Base-by-base conservation (phyloP, 805 yeast genomes). In the Starmerella floris region DNA sequence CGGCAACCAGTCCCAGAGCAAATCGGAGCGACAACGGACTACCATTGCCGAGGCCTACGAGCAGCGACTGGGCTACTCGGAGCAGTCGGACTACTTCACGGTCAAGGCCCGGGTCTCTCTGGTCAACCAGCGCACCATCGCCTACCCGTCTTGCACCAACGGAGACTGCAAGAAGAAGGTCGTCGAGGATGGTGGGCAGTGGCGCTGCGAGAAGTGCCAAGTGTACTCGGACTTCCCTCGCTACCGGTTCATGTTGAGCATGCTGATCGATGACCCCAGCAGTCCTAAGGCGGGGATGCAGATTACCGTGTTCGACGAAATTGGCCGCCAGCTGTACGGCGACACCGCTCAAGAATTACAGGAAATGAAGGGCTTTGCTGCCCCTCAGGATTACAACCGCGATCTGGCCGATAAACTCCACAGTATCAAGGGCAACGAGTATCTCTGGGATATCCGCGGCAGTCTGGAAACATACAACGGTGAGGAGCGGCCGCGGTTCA, bases 121-220 rank as follows among this genome's bases (percentile, higher is more conserved):
- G 54, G 64, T 85, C 41, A 77, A 76, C 60, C 72, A 79, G 17
- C 93, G 83, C 48, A 79, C 72, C 52, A 76, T 87, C 59, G 74
- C 83, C 37, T 91, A 91, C 60, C 94, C 97, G 15, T 91, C 97
- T 8, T 91, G 98, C 63, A 66, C 71, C 11, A 67, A 72, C 37
- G 79, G 75, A 36, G 76, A 72, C 32, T 91, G 98, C 67, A 78
- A 78, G 59, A 77, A 85, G 57, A 91, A 91, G 63, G 83, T 85
- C 25, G 65, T 80, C 35, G 83, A 83, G 56, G 77, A 72, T 42
- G 68, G 74, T 26, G 79, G 74, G 56, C 67, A 77, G 16, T 87
- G 94, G 94, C 75, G 94, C 61, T 91, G 98, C 67, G 97, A 87
- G 59, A 80, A 79, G 60, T 87, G 97, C 70, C 79, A 83, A 54